Conservation (phyloP, 106 monocot genomes). For the Posidonia australis region DNA sequence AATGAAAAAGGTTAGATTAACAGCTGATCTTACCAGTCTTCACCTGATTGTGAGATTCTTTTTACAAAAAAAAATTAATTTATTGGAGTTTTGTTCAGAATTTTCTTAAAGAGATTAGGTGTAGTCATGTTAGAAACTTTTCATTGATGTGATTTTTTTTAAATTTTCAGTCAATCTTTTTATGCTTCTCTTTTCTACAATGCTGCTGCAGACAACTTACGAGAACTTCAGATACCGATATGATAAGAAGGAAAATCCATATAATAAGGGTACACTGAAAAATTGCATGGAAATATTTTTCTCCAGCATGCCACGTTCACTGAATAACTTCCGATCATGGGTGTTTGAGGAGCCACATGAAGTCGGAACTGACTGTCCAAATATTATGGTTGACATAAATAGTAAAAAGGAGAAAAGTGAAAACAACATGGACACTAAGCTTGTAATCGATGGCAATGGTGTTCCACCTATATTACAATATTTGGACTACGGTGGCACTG, state of each 20-base stretch:
- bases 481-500: neutral
- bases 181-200: neutral
- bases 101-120: too few relatives aligned
- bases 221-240: conserved; percentile 79
- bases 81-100: neutral
- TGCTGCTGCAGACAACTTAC: conserved; percentile 59
- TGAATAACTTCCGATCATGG: conserved; percentile 57
- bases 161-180: neutral
- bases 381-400: conserved; percentile 15
- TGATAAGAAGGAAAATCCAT: conserved; percentile 75
- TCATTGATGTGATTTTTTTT: neutral
- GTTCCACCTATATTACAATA: conserved; percentile 28
- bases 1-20: too few relatives aligned
- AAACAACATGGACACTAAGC: conserved; percentile 30
- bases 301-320: conserved; percentile 53
- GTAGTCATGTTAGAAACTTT: neutral
- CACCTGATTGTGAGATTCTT: too few relatives aligned
- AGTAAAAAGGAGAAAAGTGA: conserved; percentile 40
- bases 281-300: conserved; percentile 53
- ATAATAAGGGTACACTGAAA: conserved; percentile 35
- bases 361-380: conserved; percentile 24
- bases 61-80: too few relatives aligned
- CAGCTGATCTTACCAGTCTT: too few relatives aligned
- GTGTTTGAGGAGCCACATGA: conserved; percentile 35
- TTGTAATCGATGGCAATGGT: conserved; percentile 6